Percentiles rank a stretch among this genome's conserved stretches.
Evolutionary conservation across 2,329 filamentous ascomycete species (phyloP).

Genomic region (Phyllosticta citrichinensis): DNA sequence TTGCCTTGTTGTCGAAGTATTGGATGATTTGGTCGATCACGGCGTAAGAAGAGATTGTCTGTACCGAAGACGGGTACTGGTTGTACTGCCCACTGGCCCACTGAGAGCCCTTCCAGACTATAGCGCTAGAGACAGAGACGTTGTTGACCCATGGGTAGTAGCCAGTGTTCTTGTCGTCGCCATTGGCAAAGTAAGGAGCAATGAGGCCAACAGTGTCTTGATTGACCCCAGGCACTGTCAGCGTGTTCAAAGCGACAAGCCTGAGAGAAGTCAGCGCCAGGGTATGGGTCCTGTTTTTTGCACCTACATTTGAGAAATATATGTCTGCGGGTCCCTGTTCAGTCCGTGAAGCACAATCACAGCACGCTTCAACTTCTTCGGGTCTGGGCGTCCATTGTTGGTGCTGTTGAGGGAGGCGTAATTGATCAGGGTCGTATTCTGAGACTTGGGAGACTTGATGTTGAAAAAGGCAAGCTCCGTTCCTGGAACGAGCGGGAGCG

Average conservation of each 20-base stretch:
- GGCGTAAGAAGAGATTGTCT: conserved; percentile 4
- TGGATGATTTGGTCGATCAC: conserved; percentile 10
- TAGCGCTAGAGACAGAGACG: background rate
- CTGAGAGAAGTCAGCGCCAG: background rate
- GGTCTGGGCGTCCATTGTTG: background rate
- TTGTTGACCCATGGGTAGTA: background rate
- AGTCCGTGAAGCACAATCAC: conserved; percentile 11
- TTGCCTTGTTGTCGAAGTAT: conserved; percentile 7
- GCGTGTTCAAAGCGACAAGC: background rate
- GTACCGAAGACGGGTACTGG: conserved; percentile 7
- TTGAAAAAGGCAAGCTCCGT: conserved; percentile 10
- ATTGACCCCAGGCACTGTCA: background rate
- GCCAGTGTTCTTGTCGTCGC: conserved; percentile 8
- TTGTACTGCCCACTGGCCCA: conserved; percentile 9
- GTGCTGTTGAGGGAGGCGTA: conserved; percentile 7
- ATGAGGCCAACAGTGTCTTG: conserved; percentile 3
- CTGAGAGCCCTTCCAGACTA: conserved; percentile 10
- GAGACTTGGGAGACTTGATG: conserved; percentile 2
- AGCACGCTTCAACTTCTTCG: conserved; percentile 2
- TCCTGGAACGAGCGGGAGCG: conserved; percentile 6
- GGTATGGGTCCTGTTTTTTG: background rate
- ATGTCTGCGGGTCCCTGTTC: conserved; percentile 8
- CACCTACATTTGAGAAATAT: conserved; percentile 9
- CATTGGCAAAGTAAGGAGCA: conserved; percentile 11
- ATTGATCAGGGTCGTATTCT: conserved; percentile 10